Percentiles rank a stretch among this genome's conserved stretches.
Evolutionary conservation across 495 filamentous ascomycete genomes (phyloP).

Genomic region (Filosporella fistucella): DNA sequence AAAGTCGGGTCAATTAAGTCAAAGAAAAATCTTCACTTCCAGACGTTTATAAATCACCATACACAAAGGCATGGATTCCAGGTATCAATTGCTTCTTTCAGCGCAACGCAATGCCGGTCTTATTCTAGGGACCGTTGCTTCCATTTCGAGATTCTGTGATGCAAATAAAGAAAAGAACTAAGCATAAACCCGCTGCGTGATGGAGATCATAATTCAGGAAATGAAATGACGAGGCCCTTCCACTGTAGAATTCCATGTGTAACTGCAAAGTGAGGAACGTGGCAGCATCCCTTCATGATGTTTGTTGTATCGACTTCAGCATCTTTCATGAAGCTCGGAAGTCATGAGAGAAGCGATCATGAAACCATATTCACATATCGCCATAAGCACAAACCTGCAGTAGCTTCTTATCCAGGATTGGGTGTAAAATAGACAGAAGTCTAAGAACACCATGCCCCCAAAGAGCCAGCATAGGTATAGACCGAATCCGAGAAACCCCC

Average conservation of each 20-base stretch:
- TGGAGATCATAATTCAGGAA: conserved; percentile 20
- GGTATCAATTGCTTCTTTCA: conserved; percentile 19
- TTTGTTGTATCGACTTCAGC: conserved; percentile 1
- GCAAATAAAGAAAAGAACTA: conserved; percentile 19
- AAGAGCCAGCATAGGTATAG: too few relatives aligned
- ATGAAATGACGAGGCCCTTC: conserved; percentile 15
- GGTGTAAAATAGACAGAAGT: too few relatives aligned
- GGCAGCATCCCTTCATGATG: neutral
- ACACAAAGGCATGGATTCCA: too few relatives aligned
- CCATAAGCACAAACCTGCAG: conserved; percentile 3
- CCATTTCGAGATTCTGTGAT: conserved; percentile 16
- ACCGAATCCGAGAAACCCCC: too few relatives aligned
- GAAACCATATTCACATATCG: conserved; percentile 4
- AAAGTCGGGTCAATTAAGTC: too few relatives aligned
- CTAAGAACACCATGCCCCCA: too few relatives aligned
- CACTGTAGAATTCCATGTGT: conserved; percentile 2
- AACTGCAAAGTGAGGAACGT: neutral
- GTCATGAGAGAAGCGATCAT: neutral
- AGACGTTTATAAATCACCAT: too few relatives aligned
- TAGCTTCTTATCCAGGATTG: too few relatives aligned
- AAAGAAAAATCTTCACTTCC: too few relatives aligned
- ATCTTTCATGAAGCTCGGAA: neutral
- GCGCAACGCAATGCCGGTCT: conserved; percentile 21
- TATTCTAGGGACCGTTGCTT: conserved; percentile 16
- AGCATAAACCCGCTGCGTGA: conserved; percentile 22